A percentile compares a stretch with the other conserved stretches of the same genome.
Evolutionary conservation across 257 asterid species (phyloP).

Genomic region (Misopates orontium): DNA sequence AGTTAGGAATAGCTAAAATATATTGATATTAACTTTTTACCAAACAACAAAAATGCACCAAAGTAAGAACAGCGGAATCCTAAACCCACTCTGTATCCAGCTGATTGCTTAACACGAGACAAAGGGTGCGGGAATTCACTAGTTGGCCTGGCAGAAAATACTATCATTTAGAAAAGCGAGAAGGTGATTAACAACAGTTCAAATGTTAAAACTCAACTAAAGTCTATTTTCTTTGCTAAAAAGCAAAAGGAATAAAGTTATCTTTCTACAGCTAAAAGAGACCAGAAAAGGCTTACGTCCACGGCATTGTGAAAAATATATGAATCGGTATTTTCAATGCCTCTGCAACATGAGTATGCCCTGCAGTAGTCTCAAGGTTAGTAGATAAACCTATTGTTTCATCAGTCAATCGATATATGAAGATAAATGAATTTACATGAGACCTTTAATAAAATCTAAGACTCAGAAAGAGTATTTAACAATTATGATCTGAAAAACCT

Average conservation of each 20-base stretch:
- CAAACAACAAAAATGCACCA: constrained; percentile 19
- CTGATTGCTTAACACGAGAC: constrained; percentile 94
- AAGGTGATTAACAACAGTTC: neutral
- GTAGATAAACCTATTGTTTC: constrained; percentile 9
- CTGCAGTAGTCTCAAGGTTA: constrained; percentile 48
- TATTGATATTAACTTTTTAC: constrained; percentile 14
- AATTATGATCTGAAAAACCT: neutral
- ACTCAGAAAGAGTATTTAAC: no score
- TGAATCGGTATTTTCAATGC: constrained; percentile 80
- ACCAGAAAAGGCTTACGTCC: constrained; percentile 81
- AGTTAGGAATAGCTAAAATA: constrained; percentile 29
- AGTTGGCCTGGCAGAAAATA: constrained; percentile 73
- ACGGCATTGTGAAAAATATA: constrained; percentile 98
- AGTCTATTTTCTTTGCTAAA: constrained; percentile 26
- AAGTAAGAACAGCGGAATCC: constrained; percentile 21
- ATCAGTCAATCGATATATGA: neutral
- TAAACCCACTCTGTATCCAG: constrained; percentile 86
- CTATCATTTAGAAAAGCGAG: constrained; percentile 24
- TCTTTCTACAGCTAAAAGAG: constrained; percentile 20
- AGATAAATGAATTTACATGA: neutral
- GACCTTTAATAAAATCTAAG: neutral
- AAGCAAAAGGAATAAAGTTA: constrained; percentile 27
- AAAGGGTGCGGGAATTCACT: constrained; percentile 97
- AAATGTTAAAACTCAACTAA: neutral
- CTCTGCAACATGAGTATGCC: constrained; percentile 96